Percentiles rank a stretch among this genome's conserved stretches.
Conservation (phyloP, 202 grass and related monocot genomes). For the Brachypodium distachyon region DNA sequence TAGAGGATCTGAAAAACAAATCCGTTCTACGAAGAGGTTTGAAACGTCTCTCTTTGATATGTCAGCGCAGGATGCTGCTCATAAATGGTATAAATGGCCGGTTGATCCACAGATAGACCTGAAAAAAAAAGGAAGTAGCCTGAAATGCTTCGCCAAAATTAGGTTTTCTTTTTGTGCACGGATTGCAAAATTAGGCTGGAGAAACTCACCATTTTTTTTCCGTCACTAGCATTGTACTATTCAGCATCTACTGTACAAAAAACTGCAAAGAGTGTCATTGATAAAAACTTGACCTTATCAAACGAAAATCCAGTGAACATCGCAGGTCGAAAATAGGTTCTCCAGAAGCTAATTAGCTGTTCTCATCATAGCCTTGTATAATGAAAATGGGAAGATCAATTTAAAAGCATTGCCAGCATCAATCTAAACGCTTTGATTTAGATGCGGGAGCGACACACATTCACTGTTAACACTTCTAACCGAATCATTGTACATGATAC, state of each 20-base stretch:
- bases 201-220: background rate
- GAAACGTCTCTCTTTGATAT: background rate
- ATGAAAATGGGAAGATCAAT: background rate
- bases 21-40: background rate
- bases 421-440: background rate
- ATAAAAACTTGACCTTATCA: background rate
- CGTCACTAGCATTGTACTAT: background rate
- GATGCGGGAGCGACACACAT: background rate
- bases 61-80: background rate
- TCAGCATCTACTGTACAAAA: background rate
- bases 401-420: background rate
- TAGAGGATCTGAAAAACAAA: background rate
- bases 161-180: background rate
- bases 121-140: background rate
- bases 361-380: background rate
- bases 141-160: background rate
- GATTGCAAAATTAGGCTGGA: background rate
- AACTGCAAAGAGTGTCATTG: background rate
- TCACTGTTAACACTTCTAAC: background rate
- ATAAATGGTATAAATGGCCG: background rate
- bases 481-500: conserved; percentile 9
- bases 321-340: background rate
- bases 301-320: background rate
- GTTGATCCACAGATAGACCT: no score
- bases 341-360: background rate